Percentiles rank a stretch among this genome's conserved stretches.
phyloP scores from a whole-genome alignment of 805 yeast genomes.

The Debaryomyces tyrocola region DNA sequence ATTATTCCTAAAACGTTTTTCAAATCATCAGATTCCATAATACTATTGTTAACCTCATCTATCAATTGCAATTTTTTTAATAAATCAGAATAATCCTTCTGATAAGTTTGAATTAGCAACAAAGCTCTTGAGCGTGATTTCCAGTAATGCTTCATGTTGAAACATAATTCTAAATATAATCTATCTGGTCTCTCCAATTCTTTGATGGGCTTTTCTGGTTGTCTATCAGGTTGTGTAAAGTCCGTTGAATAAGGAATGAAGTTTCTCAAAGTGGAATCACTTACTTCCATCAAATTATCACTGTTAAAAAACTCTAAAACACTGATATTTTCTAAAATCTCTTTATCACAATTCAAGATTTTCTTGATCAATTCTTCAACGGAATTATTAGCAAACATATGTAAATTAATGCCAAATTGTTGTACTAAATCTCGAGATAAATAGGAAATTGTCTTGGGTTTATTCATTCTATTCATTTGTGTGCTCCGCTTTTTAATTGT shows the following conservation, averaged over 20 bases:
- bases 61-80: constrained; percentile 63
- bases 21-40: constrained; percentile 66
- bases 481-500: constrained; percentile 25
- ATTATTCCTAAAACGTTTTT: constrained; percentile 78
- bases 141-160: constrained; percentile 89
- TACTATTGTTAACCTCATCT: constrained; percentile 70
- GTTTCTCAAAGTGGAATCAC: constrained; percentile 67
- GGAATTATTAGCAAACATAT: constrained; percentile 60
- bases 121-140: constrained; percentile 85
- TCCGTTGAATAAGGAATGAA: constrained; percentile 80
- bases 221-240: constrained; percentile 48
- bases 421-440: constrained; percentile 86
- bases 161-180: constrained; percentile 76
- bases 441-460: constrained; percentile 56
- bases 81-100: constrained; percentile 75
- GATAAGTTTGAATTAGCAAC: constrained; percentile 64
- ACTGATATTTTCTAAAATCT: constrained; percentile 65
- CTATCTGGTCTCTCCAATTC: constrained; percentile 88
- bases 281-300: constrained; percentile 72
- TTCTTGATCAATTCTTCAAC: constrained; percentile 70
- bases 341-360: constrained; percentile 73
- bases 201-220: constrained; percentile 62
- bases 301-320: constrained; percentile 83
- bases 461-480: constrained; percentile 12
- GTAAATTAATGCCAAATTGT: constrained; percentile 92